A percentile compares a stretch with the other conserved stretches of the same genome.
Evolutionary conservation across 176 grass and related monocot species (phyloP).

Genomic region (Paspalum vaginatum): DNA sequence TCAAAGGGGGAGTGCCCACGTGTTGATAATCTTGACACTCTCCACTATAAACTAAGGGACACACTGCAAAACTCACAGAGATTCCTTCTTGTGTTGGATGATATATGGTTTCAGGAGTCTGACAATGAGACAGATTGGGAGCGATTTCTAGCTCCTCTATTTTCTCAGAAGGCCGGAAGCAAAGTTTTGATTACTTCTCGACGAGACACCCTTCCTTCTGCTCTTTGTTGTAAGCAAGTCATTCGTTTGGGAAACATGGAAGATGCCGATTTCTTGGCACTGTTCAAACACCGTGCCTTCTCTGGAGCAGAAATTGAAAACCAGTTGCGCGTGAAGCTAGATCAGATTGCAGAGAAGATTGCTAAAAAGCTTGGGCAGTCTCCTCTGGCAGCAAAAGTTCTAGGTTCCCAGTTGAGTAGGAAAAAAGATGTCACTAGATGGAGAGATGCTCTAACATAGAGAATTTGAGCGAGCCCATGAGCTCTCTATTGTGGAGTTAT

Average conservation of each 20-base stretch:
- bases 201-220: background rate
- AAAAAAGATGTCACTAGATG: background rate
- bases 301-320: background rate
- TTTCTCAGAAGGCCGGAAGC: background rate
- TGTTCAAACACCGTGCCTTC: conserved; percentile 29
- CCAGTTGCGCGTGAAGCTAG: background rate
- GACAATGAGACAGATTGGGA: background rate
- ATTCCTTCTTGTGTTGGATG: conserved; percentile 13
- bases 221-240: background rate
- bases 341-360: background rate
- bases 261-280: background rate
- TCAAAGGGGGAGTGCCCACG: background rate
- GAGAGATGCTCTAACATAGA: background rate
- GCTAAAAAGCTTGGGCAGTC: conserved; percentile 9
- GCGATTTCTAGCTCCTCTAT: background rate
- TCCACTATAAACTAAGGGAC: background rate
- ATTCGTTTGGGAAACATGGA: background rate
- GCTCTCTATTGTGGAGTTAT: conserved; percentile 31
- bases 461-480: background rate
- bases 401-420: conserved; percentile 10
- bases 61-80: background rate
- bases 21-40: conserved; percentile 4
- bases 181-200: conserved; percentile 32
- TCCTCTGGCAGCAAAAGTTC: conserved; percentile 28
- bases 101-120: conserved; percentile 16